A percentile compares a stretch with the other conserved stretches of the same genome.
Conservation (phyloP, 2,329 filamentous ascomycete genomes). For the Aspergillus novoparasiticus region DNA sequence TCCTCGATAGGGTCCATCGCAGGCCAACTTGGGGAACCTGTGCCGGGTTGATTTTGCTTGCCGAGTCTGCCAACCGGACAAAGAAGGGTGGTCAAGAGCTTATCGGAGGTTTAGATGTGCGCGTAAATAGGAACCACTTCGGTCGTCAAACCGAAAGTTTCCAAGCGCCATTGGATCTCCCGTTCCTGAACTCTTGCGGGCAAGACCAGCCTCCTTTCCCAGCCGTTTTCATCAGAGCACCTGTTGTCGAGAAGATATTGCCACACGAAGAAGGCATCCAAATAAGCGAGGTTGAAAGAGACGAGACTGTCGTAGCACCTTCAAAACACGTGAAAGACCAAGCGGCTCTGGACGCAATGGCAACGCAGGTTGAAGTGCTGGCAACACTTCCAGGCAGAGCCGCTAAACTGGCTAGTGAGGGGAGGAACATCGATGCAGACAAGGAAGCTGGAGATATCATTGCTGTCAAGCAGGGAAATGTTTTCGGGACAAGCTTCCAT, state of each 20-base stretch:
- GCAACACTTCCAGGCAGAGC: constrained; percentile 58
- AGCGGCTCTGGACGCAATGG: constrained; percentile 47
- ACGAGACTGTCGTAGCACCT: constrained; percentile 61
- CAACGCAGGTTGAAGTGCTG: constrained; percentile 59
- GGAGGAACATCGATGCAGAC: constrained; percentile 40
- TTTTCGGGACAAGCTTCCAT: constrained; percentile 94
- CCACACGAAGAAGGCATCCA: constrained; percentile 55
- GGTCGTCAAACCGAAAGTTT: constrained; percentile 93
- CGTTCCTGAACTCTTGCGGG: constrained; percentile 59
- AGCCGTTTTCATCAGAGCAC: constrained; percentile 90
- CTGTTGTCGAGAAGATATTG: constrained; percentile 84
- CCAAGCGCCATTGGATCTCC: constrained; percentile 71
- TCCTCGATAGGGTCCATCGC: constrained; percentile 61
- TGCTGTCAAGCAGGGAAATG: constrained; percentile 85
- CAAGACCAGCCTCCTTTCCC: constrained; percentile 60
- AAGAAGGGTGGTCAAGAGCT: constrained; percentile 92
- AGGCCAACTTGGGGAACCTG: constrained; percentile 96
- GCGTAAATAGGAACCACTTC: constrained; percentile 93
- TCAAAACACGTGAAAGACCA: constrained; percentile 51
- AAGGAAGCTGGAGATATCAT: constrained; percentile 70
- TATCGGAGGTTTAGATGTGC: constrained; percentile 86
- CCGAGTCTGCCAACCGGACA: constrained; percentile 81
- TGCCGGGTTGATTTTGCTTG: constrained; percentile 87
- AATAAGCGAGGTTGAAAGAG: constrained; percentile 48
- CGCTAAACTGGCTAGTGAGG: constrained; percentile 51